A percentile compares a stretch with the other conserved stretches of the same genome.
These are phyloP conservation scores for Pistacia integerrima DNA, from an alignment of 345 rosid genomes.

Conservation along the genomic window DNA sequence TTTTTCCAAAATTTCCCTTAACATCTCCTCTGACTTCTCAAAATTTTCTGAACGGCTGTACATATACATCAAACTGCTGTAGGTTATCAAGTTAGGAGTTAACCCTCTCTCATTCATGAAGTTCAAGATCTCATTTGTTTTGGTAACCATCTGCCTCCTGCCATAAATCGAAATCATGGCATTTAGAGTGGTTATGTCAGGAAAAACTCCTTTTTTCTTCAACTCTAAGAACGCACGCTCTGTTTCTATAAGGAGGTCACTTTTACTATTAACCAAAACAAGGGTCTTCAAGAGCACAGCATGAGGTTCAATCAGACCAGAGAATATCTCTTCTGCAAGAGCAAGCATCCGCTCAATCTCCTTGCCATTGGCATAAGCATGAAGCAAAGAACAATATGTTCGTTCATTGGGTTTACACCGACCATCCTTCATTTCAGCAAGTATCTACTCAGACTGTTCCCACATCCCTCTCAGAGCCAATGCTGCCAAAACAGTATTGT, in stretches of 20 bases:
- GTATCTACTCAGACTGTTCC: conserved; percentile 87
- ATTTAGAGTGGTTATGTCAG: conserved; percentile 74
- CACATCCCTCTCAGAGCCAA: conserved; percentile 94
- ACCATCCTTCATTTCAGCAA: conserved; percentile 77
- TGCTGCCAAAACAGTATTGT: conserved; percentile 90
- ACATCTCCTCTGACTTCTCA: conserved; percentile 66
- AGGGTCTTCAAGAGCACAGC: conserved; percentile 84
- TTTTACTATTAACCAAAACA: conserved; percentile 82
- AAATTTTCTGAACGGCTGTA: conserved; percentile 76
- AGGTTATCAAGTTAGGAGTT: conserved; percentile 76
- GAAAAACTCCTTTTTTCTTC: conserved; percentile 65
- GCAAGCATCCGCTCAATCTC: conserved; percentile 74
- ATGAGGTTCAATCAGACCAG: conserved; percentile 70
- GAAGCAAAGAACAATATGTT: conserved; percentile 81
- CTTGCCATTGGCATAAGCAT: conserved; percentile 89
- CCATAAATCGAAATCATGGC: conserved; percentile 92
- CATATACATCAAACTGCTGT: conserved; percentile 91
- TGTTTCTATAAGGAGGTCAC: conserved; percentile 72
- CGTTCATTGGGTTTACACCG: conserved; percentile 85
- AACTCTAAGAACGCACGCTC: conserved; percentile 82
- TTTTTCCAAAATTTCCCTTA: conserved; percentile 64
- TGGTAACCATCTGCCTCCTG: conserved; percentile 74
- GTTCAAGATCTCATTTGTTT: conserved; percentile 70
- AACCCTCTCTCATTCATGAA: conserved; percentile 82
- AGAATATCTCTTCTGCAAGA: conserved; percentile 81